Evolutionary conservation across 148 eudicot species (phyloP), one percentile per base, ranked within the genome.

Genomic region (Pouteria glomerata): DNA sequence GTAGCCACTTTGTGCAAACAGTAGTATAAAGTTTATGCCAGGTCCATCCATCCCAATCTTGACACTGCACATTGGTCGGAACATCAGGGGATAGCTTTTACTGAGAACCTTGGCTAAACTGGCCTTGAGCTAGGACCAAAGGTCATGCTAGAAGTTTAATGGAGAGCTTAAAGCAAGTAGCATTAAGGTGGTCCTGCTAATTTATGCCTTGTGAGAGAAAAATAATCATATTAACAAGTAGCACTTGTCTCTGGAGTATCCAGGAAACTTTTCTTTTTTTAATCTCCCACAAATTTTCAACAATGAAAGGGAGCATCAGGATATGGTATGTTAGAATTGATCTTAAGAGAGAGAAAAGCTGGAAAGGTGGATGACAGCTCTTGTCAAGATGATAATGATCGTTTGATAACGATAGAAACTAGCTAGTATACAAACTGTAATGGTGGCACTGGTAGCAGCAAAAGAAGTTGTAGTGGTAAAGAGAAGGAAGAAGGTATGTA

Each of bases 331-430:
- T 60, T 57, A 67, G 52, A 51, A 33, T 47, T 57, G 37, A n/a
- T 57, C 65, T 74, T 34, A 30, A 13, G n/a, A 74, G 70, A 57
- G 55, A 37, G 47, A 45, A 21, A 57, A 8, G 45, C 30, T 67
- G 8, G 45, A 64, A 45, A 31, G 77, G 72, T 57, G 57, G 77
- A 58, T 67, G 55, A 64, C 30, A 31, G 26, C 47, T 48, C 68
- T 39, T 19, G 13, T 64, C 48, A 30, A 21, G 45, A 26, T 73
- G 60, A 34, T 60, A 60, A 18, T 31, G 26, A 59, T 39, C 7
- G 8, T 41, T 55, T 70, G 14, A 37, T 6, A 15, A 42, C n/a
- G 63, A 56, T 55, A 55, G 18, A 18, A 53, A 52, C 31, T 69
- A 53, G 61, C 31, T 69, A 53, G 61, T 26, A 53, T 57, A 64